Conservation (phyloP, 1,284 basidiomycete genomes). For the Lentinula novae-zelandiae region DNA sequence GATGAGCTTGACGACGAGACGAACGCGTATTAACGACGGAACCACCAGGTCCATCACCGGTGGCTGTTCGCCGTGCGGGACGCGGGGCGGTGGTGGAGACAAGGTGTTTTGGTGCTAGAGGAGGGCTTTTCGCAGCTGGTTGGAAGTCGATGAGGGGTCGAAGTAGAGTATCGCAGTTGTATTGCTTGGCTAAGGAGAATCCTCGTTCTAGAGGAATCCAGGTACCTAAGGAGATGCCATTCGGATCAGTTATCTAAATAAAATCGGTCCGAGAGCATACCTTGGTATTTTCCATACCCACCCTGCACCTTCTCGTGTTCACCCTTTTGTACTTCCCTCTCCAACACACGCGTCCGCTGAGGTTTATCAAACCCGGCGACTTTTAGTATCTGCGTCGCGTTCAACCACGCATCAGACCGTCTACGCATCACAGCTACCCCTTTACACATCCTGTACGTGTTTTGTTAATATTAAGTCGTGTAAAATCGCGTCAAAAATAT, state of each 20-base stretch:
- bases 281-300: constrained; percentile 99
- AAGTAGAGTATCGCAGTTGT: constrained; percentile 87
- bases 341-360: constrained; percentile 94
- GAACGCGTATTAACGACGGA: constrained; percentile 51
- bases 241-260: constrained; percentile 9
- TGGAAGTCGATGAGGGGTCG: constrained; percentile 95
- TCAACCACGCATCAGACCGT: constrained; percentile 94
- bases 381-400: constrained; percentile 99
- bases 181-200: constrained; percentile 84
- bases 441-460: constrained; percentile 80
- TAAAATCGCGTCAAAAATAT: constrained; percentile 28
- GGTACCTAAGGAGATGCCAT: constrained; percentile 61
- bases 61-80: constrained; percentile 47
- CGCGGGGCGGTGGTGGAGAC: constrained; percentile 59
- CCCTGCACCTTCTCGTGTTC: constrained; percentile 99
- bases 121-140: constrained; percentile 89
- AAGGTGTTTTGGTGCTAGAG: constrained; percentile 94
- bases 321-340: constrained; percentile 98
- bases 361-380: constrained; percentile 99
- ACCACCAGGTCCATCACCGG: constrained; percentile 32
- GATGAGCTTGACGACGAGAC: constrained; percentile 41
- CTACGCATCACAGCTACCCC: constrained; percentile 97
- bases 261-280: constrained; percentile 40
- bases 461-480: constrained; percentile 29
- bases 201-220: constrained; percentile 98